Evolutionary conservation across 495 filamentous ascomycete species (phyloP), one percentile per base, ranked within the genome.

Genomic region (Xylaria sp.): DNA sequence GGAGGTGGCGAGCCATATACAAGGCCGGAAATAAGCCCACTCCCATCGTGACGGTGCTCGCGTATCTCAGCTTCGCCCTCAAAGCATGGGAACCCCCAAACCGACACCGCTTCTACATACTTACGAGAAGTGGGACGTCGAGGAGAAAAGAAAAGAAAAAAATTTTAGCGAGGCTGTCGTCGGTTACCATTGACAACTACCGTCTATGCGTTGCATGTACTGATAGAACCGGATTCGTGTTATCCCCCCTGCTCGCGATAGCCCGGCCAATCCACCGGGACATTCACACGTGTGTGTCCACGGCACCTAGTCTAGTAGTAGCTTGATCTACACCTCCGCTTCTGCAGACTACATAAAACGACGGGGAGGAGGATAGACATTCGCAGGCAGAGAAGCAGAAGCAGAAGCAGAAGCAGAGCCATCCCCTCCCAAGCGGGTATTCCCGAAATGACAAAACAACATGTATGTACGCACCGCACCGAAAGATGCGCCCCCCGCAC

Each of bases 31-130:
- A 52, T 63, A 62, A 61, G 59, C 48, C 12, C 61, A 52, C 37
- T 70, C 33, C 35, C 58, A 52, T 63, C 58, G 33, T 15, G 44
- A 52, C 21, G n/a, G 55, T 35, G 0, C 44, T 44, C 3, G 46
- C 35, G n/a, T 41, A 15, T 41, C 41, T 63, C 58, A 59, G 19
- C 9, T 57, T 35, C 37, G 46, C 57, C 41, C 68, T n/a, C n/a
- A n/a, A 48, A 57, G 59, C 21, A 55, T 70, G 21, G 33, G 37
- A 63, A 50, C 41, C 6, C 24, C n/a, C 44, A 9, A 29, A 69
- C 52, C 33, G 31, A 69, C 52, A 69, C 40, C 67, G n/a, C 58
- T 37, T 53, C n/a, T n/a, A n/a, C n/a, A n/a, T n/a, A n/a, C n/a
- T 35, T 35, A 40, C 21, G 17, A 21, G 15, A 61, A 31, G 66